Conservation (phyloP, 225 moss, liverwort and hornwort genomes). For the Physcomitrium patens region DNA sequence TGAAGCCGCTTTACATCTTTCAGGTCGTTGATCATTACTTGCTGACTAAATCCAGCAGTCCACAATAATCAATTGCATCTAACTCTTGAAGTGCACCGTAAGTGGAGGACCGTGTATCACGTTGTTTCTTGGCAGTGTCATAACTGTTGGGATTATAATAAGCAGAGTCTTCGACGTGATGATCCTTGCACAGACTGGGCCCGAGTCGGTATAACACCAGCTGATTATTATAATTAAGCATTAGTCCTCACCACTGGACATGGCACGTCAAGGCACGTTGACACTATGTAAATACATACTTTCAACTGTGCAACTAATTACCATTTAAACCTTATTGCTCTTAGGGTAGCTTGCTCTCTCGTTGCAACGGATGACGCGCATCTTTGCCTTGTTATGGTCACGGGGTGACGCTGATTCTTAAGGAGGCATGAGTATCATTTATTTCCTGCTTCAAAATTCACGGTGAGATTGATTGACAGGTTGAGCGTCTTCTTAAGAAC, state of each 20-base stretch:
- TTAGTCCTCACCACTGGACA: constrained; percentile 43
- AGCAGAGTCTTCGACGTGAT: no score
- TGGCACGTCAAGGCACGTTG: constrained; percentile 55
- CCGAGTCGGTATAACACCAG: constrained; percentile 30
- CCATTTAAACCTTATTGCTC: no score
- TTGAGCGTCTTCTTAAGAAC: neutral
- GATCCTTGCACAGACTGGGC: neutral
- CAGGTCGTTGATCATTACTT: no score
- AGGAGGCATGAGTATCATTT: neutral
- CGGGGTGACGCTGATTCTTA: neutral
- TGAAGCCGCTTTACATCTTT: no score
- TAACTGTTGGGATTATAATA: no score
- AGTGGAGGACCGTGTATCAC: constrained; percentile 1
- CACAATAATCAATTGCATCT: no score
- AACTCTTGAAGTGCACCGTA: no score
- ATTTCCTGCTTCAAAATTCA: neutral
- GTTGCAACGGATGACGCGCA: neutral
- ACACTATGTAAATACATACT: neutral
- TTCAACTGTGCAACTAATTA: no score
- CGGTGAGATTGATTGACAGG: neutral
- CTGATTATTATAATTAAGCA: constrained; percentile 14
- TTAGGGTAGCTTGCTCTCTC: neutral
- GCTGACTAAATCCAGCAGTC: no score
- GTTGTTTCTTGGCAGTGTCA: neutral
- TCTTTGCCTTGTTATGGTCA: neutral